Base-by-base conservation (phyloP, 1,284 basidiomycete species). In the Melampsora abietis-canadensis region DNA sequence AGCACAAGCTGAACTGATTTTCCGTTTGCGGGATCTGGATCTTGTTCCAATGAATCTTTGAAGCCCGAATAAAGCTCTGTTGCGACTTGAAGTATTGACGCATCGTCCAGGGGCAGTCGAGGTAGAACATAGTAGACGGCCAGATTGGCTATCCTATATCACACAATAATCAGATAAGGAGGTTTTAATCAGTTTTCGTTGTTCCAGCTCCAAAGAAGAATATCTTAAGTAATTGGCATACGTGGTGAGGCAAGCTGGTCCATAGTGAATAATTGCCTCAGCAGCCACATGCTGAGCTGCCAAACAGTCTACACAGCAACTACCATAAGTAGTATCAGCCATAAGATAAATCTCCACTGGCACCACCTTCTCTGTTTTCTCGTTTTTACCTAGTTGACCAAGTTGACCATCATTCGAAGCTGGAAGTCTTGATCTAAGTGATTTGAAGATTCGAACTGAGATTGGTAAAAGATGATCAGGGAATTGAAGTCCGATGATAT, bases 281-380 rank as follows among this genome's bases (percentile, higher is more conserved):
- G 94, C 93, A 77, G 94, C 88, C 57, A 95, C 89, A 81, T 98
- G 96, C 77, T 94, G 89, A 5, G 95, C 94, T 8, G 93, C 91
- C 3, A 98, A 90, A 79, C 98, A 92, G 81, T 99, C 96, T 4
- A 96, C 93, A 81, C 95, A 98, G 81, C 95, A 99, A 79, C 93
- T 96, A 81, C 94, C 95, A 82, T 98, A 98, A 34, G 94, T 96
- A 31, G 94, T 98, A 83, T 98, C 95, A 15, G 94, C 94, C 21
- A 97, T 86, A 5, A 98, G 90, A 81, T 94, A 98, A 31, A 93
- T 84, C 78, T 94, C 82, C 34, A 65, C 57, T 6, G 51, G n/a
- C n/a, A n/a, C n/a, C n/a, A n/a, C 4, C 10, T 61, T 59, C 4
- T 77, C 76, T 30, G 61, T 17, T 31, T 65, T 12, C 19, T 24